Base-by-base conservation (phyloP, 106 monocot genomes). In the Dioscorea zingiberensis region DNA sequence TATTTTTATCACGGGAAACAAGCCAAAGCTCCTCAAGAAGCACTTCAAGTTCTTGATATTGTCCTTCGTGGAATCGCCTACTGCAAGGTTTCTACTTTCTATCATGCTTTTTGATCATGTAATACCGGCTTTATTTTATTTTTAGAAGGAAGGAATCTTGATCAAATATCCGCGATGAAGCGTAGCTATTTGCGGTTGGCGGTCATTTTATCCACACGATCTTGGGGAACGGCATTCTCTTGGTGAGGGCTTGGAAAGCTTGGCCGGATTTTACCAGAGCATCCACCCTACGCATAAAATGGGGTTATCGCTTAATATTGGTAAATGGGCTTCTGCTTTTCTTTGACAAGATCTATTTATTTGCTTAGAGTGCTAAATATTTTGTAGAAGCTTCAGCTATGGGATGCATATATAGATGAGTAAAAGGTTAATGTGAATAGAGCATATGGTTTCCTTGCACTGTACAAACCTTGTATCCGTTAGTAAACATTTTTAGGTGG, bases 191-290 rank as follows among this genome's bases (percentile, higher is more conserved):
- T 60, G 14, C 93, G 25, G 86, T 93, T 64, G 88, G 88, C 67
- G 83, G 13, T 93, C 93, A 28, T 93, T 93, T 72, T 93, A 89
- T 89, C 86, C 85, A 47, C 93, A 85, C 65, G 71, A 80, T 68
- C 65, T 93, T 46, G 89, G 81, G 19, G 71, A 76, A 68, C 80
- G 76, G 30, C 83, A 85, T 22, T 54, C 62, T 14, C 83, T 93
- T 65, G 89, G 93, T 16, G 89, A 93, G 27, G 93, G 93, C 12
- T 66, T 93, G 48, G 93, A 93, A 70, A 76, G 85, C 65, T 93
- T 88, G 93, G 83, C 85, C 55, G 93, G 93, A 13, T 93, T 93
- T 63, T 93, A 93, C 57, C 93, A 93, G 54, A 93, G 93, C 64
- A 89, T 93, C 59, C 80, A 88, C 2, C 93, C 89, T 4, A 93